Evolutionary conservation across 768 basidiomycete genomes (phyloP).

Genomic region (Lactarius evosmus): DNA sequence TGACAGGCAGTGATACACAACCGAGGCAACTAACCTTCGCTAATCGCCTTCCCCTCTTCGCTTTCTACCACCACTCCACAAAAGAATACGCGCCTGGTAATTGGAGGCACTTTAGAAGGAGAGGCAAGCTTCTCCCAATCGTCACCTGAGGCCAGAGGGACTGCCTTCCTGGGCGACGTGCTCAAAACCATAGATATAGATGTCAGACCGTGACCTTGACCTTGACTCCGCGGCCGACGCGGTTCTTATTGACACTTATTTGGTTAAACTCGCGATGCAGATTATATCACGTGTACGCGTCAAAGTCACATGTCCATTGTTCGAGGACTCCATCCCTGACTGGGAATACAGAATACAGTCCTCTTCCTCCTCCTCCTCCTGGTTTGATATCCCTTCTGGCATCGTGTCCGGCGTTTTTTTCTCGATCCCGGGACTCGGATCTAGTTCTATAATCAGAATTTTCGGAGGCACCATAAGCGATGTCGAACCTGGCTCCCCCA

Average conservation of each 20-base stretch:
- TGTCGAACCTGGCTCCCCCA: constrained; percentile 24
- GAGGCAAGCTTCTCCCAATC: constrained; percentile 44
- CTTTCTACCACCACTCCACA: constrained; percentile 89
- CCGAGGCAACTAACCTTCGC: constrained; percentile 50
- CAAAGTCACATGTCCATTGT: constrained; percentile 18
- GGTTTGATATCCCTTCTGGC: background rate
- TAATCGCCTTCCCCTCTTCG: constrained; percentile 62
- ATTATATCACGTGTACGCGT: constrained; percentile 25
- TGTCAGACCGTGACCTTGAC: background rate
- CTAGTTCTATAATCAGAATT: background rate
- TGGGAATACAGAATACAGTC: constrained; percentile 5
- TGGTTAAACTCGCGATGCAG: constrained; percentile 14
- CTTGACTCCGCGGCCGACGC: background rate
- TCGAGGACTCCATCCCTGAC: constrained; percentile 17
- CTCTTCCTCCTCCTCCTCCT: background rate
- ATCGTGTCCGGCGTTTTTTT: background rate
- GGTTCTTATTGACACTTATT: constrained; percentile 23
- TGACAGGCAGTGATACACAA: background rate
- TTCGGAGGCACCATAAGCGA: background rate
- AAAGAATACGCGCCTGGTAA: constrained; percentile 82
- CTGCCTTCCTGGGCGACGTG: constrained; percentile 67
- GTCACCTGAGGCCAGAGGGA: constrained; percentile 71
- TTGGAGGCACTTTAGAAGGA: constrained; percentile 38
- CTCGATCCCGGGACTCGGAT: background rate
- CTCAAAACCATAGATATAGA: constrained; percentile 53